Evolutionary conservation across 768 basidiomycete genomes (phyloP), one percentile per base, ranked within the genome.

Genomic region (Russula brevipes): DNA sequence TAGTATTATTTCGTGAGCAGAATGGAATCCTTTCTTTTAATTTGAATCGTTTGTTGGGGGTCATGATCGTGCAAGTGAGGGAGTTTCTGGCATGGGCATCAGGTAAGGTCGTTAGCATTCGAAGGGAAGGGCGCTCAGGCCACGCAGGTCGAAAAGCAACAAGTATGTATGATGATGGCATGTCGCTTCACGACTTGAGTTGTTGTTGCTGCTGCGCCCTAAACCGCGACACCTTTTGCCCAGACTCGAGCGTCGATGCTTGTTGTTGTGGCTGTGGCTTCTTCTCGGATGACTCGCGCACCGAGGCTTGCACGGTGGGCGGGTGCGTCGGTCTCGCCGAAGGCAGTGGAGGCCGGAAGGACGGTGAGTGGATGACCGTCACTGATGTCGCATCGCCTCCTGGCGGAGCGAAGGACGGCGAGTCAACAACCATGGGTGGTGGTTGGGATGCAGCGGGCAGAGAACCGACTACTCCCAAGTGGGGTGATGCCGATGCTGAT

Each of bases 151-250:
- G 24, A 24, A 24, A 24, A 24, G 12, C 2, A 16, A 42, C 42
- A 42, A 42, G 42, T 14, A 42, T 1, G 38, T 7, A 39, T 12
- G 38, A 42, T 4, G 41, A 14, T 42, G 41, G 41, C 12, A 42
- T 14, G 41, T 16, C 41, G 11, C 12, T 9, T 47, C 53, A 59
- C 16, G 31, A 24, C 63, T 52, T 68, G 57, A 61, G 52, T 16
- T 69, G 57, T 39, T 24, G 24, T 24, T 24, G 24, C 24, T 24
- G 24, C 24, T 71, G 69, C n/a, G 70, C 68, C 19, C 63, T 64
- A 54, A 74, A 72, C 19, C 68, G 68, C 5, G 73, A 73, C 2
- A 69, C 63, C 44, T 57, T 70, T 51, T 66, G 66, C 51, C 65
- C 67, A 4, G 57, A 58, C 36, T 44, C 57, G 11, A 36, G 42